These are phyloP conservation scores for Lagenaria siceraria DNA, from an alignment of 306 rosid species.

Conservation along the genomic window DNA sequence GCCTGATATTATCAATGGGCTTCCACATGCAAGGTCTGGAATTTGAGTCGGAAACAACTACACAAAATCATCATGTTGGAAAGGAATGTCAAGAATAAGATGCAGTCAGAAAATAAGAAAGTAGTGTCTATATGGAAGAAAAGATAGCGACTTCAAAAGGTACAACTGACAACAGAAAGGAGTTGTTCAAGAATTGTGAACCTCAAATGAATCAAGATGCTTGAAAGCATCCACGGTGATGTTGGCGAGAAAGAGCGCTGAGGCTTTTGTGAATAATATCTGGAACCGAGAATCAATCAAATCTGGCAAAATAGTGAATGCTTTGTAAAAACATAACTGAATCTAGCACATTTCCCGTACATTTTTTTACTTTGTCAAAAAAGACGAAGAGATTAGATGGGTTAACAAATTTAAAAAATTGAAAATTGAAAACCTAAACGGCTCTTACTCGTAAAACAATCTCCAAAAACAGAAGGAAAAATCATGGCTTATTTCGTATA, in stretches of 20 bases:
- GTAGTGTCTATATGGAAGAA: constrained; percentile 2
- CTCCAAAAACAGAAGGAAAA: not conserved
- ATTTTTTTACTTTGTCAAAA: not conserved
- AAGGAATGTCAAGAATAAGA: constrained; percentile 1
- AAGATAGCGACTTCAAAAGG: not conserved
- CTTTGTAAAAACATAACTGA: not conserved
- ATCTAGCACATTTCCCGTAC: not conserved
- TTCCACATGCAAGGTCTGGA: constrained; percentile 64
- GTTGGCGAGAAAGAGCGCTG: constrained; percentile 52
- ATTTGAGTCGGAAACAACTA: constrained; percentile 63
- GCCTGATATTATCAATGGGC: constrained; percentile 75
- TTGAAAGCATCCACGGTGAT: constrained; percentile 42
- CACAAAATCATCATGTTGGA: constrained; percentile 23
- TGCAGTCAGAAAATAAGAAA: not conserved
- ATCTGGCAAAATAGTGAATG: constrained; percentile 27
- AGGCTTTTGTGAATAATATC: constrained; percentile 41
- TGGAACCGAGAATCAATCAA: constrained; percentile 49
- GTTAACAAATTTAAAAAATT: not conserved
- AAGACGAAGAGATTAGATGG: not conserved
- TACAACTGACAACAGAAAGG: not conserved
- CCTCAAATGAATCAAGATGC: constrained; percentile 72
- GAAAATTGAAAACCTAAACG: not conserved
- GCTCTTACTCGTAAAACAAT: not conserved
- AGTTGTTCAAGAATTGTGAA: constrained; percentile 7
- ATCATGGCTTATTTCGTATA: not conserved